phyloP scores from a whole-genome alignment of 352 stramenopile genomes.

The Plasmopara muralis region DNA sequence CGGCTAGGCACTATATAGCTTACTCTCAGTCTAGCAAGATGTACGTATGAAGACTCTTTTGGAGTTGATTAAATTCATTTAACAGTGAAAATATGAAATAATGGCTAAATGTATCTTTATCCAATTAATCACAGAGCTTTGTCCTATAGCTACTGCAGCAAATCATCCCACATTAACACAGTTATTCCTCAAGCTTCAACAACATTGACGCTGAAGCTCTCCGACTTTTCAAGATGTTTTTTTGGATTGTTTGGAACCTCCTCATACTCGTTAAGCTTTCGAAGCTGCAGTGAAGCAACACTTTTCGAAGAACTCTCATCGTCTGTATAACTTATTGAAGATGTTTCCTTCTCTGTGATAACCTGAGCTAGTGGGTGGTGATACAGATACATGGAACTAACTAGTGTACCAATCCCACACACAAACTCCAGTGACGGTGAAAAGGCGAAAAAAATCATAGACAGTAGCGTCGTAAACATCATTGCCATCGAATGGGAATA shows the following conservation, averaged over 20 bases:
- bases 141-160: too few relatives aligned
- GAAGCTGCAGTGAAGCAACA: slow-evolving; percentile 10
- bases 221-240: too few relatives aligned
- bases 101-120: too few relatives aligned
- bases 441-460: slow-evolving; percentile 82
- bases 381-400: slow-evolving; percentile 86
- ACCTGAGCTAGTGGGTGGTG: slow-evolving; percentile 45
- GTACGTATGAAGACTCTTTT: too few relatives aligned
- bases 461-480: slow-evolving; percentile 84
- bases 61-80: too few relatives aligned
- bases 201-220: too few relatives aligned
- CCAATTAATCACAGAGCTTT: too few relatives aligned
- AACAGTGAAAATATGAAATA: too few relatives aligned
- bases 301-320: background rate
- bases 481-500: slow-evolving; percentile 83
- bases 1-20: too few relatives aligned
- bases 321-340: slow-evolving; percentile 7
- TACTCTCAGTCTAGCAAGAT: too few relatives aligned
- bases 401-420: slow-evolving; percentile 63
- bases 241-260: slow-evolving; percentile 5
- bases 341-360: background rate
- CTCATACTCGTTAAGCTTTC: slow-evolving; percentile 11
- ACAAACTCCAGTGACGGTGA: slow-evolving; percentile 75
- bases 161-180: too few relatives aligned
- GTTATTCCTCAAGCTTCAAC: too few relatives aligned